Base-by-base conservation (phyloP, 768 basidiomycete species). In the Suillus lakei region DNA sequence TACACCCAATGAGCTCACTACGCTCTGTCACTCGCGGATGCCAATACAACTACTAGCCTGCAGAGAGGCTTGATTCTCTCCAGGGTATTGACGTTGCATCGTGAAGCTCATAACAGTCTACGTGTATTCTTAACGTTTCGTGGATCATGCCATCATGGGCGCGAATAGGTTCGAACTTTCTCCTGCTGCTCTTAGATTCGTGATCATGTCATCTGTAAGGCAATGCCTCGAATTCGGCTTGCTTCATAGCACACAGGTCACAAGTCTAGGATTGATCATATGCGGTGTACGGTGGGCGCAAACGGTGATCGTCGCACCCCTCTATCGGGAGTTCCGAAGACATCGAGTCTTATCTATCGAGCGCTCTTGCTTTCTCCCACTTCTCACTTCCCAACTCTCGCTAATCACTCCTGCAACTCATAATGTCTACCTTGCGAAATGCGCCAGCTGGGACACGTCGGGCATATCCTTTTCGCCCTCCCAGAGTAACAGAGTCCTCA, bases 231-330 rank as follows among this genome's bases (percentile, higher is more conserved):
- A n/a, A n/a, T n/a, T 41, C 5, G 18, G 48, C 50, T 51, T 51
- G 8, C 26, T 30, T 51, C 28, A 28, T 51, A 51, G 16, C 28
- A 18, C 26, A 51, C 8, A 28, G 50, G 15, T 51, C 26, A 51
- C 26, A 9, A 51, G 28, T 16, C 16, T 15, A 28, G 16, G 26
- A 8, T 51, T 18, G 28, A 32, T 53, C 51, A 32, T 54, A 21
- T 21, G 28, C 46, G 8, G 28, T 15, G 28, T 4, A 51, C 16
- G 8, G 12, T 54, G 30, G 53, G 30, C 10, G 53, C 30, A 54
- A 26, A 58, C 7, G 16, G 15, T 38, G 56, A 58, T 58, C 56
- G 56, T 58, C 56, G 56, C 38, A 26, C 15, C 38, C 23, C 56
- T 38, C 28, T 58, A 28, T 38, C 15, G 23, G 56, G 13, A 32